phyloP scores from a whole-genome alignment of 108 stramenopile genomes.

The Chaetoceros tenuissimus region DNA sequence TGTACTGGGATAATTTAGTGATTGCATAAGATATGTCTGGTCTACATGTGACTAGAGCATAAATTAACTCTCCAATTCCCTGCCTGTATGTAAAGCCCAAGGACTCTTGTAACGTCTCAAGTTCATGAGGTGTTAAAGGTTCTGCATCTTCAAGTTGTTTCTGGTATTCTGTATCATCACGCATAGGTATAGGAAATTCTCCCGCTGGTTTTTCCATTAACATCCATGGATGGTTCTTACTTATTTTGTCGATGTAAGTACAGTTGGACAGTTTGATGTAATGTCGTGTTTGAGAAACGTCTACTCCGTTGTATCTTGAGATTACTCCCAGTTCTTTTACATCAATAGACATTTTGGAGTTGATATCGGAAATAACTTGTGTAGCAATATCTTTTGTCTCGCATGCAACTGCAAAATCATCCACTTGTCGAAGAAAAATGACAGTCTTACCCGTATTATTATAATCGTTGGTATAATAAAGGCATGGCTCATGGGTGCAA shows the following conservation, averaged over 20 bases:
- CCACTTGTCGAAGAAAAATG: slow-evolving; percentile 32
- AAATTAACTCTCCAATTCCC: slow-evolving; percentile 32
- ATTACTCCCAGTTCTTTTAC: slow-evolving; percentile 16
- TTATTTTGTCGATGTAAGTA: slow-evolving; percentile 20
- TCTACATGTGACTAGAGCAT: slow-evolving; percentile 19
- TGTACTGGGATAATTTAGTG: slow-evolving; percentile 12
- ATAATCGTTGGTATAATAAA: slow-evolving; percentile 9
- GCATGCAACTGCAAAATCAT: slow-evolving; percentile 29
- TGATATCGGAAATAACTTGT: slow-evolving; percentile 1
- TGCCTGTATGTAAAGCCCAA: slow-evolving; percentile 16
- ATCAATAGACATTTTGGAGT: slow-evolving; percentile 6
- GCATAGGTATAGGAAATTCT: no score
- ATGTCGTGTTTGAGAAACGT: slow-evolving; percentile 19
- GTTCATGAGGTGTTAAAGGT: background rate
- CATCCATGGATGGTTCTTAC: slow-evolving; percentile 24
- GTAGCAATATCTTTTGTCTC: no score
- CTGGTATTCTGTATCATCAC: no score
- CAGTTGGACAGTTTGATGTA: slow-evolving; percentile 19
- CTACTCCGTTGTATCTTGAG: slow-evolving; percentile 21
- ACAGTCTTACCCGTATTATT: slow-evolving; percentile 9
- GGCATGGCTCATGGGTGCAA: slow-evolving; percentile 29
- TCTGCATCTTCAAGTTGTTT: no score
- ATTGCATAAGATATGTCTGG: slow-evolving; percentile 26
- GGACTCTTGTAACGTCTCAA: background rate
- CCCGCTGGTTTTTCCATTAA: no score